Evolutionary conservation across 2,329 filamentous ascomycete genomes (phyloP).

Genomic region (Penicillium occitanis): DNA sequence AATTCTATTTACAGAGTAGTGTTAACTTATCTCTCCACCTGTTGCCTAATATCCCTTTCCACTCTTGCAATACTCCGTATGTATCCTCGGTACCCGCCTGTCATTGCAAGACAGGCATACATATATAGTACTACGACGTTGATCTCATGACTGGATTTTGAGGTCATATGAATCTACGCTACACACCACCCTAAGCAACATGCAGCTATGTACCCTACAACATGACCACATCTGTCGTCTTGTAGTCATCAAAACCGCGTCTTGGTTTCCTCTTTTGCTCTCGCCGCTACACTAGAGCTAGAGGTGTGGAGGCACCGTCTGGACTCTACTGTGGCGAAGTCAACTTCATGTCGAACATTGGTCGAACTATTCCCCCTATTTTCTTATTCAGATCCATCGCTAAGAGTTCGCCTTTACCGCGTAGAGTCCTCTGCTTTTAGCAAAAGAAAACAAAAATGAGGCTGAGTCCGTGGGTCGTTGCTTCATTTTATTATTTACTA

Average conservation of each 20-base stretch:
- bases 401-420: neutral
- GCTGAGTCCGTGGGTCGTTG: constrained; percentile 5
- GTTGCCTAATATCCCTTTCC: neutral
- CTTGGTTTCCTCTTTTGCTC: neutral
- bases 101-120: neutral
- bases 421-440: neutral
- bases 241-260: neutral
- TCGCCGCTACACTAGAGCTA: neutral
- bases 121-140: neutral
- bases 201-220: neutral
- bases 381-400: neutral
- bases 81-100: neutral
- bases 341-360: neutral
- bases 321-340: constrained; percentile 1
- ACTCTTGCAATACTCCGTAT: too few relatives aligned
- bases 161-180: neutral
- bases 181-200: neutral
- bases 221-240: neutral
- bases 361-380: neutral
- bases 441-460: neutral
- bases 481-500: neutral
- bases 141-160: neutral
- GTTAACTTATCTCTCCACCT: neutral
- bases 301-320: neutral
- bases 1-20: neutral